Evolutionary conservation across 805 yeast genomes (phyloP).

Genomic region (Scheffersomyces ergatensis): DNA sequence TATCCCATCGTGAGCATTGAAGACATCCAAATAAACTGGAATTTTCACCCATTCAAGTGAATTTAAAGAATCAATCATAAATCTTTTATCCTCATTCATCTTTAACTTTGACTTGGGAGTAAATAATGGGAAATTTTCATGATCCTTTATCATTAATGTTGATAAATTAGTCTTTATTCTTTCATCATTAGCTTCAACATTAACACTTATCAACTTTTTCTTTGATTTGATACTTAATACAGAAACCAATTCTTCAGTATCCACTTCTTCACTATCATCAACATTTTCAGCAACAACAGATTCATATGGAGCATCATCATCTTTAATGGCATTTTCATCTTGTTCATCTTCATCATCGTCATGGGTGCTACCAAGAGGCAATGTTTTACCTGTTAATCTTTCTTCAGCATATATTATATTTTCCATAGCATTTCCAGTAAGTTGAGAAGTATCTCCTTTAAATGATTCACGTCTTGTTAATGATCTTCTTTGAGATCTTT

Average conservation of each 20-base stretch:
- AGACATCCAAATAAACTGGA: conserved; percentile 65
- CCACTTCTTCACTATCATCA: conserved; percentile 7
- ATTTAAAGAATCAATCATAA: conserved; percentile 56
- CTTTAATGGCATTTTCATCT: conserved; percentile 5
- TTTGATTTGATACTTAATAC: conserved; percentile 3
- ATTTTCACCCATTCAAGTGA: conserved; percentile 72
- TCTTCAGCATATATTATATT: conserved; percentile 36
- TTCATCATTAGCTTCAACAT: conserved; percentile 21
- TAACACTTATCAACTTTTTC: conserved; percentile 17
- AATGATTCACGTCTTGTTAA: conserved; percentile 32
- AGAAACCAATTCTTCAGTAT: conserved; percentile 9
- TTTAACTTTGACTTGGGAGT: conserved; percentile 22
- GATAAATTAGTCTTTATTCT: conserved; percentile 12
- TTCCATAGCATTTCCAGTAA: conserved; percentile 36
- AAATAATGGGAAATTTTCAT: conserved; percentile 26
- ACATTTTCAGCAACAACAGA: conserved; percentile 7
- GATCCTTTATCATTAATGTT: conserved; percentile 13
- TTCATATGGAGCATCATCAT: neutral
- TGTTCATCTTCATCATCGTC: conserved; percentile 10
- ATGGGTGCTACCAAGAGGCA: conserved; percentile 7
- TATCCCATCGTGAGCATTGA: conserved; percentile 86
- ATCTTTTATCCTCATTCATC: conserved; percentile 32
- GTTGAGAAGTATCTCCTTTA: conserved; percentile 39
- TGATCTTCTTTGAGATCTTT: conserved; percentile 23
- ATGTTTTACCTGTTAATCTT: conserved; percentile 14